Evolutionary conservation across 768 basidiomycete genomes (phyloP), one percentile per base, ranked within the genome.

Genomic region (Tricholoma flavovirens): DNA sequence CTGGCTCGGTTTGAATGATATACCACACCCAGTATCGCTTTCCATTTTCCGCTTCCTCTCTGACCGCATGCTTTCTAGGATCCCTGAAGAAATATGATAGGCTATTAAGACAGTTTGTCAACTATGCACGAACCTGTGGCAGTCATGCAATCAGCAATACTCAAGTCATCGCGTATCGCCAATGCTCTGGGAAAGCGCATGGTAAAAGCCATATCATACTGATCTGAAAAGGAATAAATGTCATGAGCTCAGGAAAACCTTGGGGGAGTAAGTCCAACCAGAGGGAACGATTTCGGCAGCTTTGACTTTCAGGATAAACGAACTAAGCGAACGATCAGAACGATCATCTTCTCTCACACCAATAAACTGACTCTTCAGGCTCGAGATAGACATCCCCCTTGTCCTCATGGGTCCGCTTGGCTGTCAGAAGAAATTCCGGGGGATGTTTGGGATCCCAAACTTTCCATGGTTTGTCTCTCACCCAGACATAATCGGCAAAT

Each of bases 151-250:
- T 93, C 90, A 1, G 79, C 80, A 40, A 83, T 73, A 32, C 68
- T 79, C 17, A 91, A 76, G 63, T 97, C 93, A 50, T 90, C 89
- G 21, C 92, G 82, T 57, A 95, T 92, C 2, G 71, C 66, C 46
- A 92, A 63, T 14, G 90, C 93, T 55, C 95, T 82, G 45, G 97
- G 96, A 66, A 99, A 99, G 19, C 97, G 86, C 84, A 99, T 88
- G 0, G 96, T 98, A 59, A 87, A 83, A 4, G 87, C 88, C 60
- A 93, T 68, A 52, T 88, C 88, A 63, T 92, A 98, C 62, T 85
- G 86, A 61, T 93, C 94, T 85, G n/a, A 36, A 32, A 36, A 32
- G 14, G 58, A 60, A 60, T 49, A 51, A 48, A 43, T 42, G 36
- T 54, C 30, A 42, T 8, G 4, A 57, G 56, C 49, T 38, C 24